Evolutionary conservation across 1,284 basidiomycete genomes (phyloP).

Genomic region (Microbotryum violaceum): DNA sequence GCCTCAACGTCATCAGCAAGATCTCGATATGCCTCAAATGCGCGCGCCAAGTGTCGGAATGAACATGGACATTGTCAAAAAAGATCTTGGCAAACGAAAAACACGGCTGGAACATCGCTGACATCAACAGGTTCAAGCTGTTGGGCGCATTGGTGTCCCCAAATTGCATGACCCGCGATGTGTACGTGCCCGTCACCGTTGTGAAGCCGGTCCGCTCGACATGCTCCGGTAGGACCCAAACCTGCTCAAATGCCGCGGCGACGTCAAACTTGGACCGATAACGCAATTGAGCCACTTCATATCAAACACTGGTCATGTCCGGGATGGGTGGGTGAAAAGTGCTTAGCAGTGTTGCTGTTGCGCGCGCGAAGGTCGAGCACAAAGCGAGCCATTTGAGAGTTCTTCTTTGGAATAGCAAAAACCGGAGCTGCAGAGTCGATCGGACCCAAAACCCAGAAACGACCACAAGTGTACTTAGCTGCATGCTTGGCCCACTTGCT

Average conservation of each 20-base stretch:
- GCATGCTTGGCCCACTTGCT: constrained; percentile 4
- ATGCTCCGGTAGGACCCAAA: constrained; percentile 31
- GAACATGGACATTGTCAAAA: constrained; percentile 43
- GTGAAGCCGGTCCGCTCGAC: constrained; percentile 36
- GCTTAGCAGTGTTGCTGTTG: constrained; percentile 42
- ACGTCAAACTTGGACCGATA: constrained; percentile 39
- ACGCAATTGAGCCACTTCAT: constrained; percentile 31
- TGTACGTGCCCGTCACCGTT: constrained; percentile 34
- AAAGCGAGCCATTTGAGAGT: constrained; percentile 3
- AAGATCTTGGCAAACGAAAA: constrained; percentile 40
- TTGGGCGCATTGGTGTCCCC: constrained; percentile 41
- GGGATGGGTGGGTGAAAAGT: constrained; percentile 43
- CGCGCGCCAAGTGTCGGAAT: constrained; percentile 36
- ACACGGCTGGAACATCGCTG: constrained; percentile 36
- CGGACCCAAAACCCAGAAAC: constrained; percentile 4
- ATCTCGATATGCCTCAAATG: constrained; percentile 37
- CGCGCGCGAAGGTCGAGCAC: constrained; percentile 26
- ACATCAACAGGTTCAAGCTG: constrained; percentile 42
- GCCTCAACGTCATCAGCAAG: constrained; percentile 32
- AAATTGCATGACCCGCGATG: constrained; percentile 40
- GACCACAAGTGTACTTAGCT: background rate
- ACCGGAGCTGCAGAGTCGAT: constrained; percentile 10
- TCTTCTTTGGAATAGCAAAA: constrained; percentile 11
- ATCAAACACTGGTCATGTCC: constrained; percentile 39
- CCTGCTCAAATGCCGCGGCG: constrained; percentile 38